Evolutionary conservation across 495 filamentous ascomycete species (phyloP).

Genomic region (Penicillium lividum): DNA sequence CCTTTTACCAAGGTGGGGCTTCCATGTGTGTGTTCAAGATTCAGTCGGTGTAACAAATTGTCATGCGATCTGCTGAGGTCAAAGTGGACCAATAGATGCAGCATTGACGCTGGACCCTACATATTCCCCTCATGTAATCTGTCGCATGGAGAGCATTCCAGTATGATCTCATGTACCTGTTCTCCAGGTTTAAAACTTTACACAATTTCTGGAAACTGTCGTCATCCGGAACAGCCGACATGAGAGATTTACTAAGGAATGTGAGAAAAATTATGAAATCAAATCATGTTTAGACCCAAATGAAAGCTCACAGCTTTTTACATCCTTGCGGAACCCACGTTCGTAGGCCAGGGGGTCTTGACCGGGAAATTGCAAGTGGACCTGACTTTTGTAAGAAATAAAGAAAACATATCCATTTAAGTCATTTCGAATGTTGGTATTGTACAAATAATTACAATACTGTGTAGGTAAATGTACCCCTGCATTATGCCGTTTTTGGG

Average conservation of each 20-base stretch:
- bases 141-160: slow-evolving; percentile 2
- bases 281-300: slow-evolving; percentile 10
- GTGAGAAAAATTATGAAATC: slow-evolving; percentile 8
- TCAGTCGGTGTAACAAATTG: slow-evolving; percentile 23
- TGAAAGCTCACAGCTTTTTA: slow-evolving; percentile 13
- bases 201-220: slow-evolving; percentile 9
- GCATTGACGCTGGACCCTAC: slow-evolving; percentile 10
- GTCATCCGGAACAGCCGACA: slow-evolving; percentile 10
- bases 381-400: background rate
- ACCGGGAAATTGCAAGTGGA: slow-evolving; percentile 21
- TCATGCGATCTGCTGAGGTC: slow-evolving; percentile 9
- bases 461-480: background rate
- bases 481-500: background rate
- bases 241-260: slow-evolving; percentile 12
- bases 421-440: no score
- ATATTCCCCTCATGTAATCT: background rate
- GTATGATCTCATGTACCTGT: background rate
- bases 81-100: slow-evolving; percentile 14
- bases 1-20: slow-evolving; percentile 12
- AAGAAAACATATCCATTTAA: background rate
- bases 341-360: slow-evolving; percentile 14
- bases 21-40: slow-evolving; percentile 20
- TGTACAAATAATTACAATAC: no score
- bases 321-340: slow-evolving; percentile 28
- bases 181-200: slow-evolving; percentile 10